Base-by-base conservation (phyloP, 2,329 filamentous ascomycete genomes). In the Whalleya microplaca region DNA sequence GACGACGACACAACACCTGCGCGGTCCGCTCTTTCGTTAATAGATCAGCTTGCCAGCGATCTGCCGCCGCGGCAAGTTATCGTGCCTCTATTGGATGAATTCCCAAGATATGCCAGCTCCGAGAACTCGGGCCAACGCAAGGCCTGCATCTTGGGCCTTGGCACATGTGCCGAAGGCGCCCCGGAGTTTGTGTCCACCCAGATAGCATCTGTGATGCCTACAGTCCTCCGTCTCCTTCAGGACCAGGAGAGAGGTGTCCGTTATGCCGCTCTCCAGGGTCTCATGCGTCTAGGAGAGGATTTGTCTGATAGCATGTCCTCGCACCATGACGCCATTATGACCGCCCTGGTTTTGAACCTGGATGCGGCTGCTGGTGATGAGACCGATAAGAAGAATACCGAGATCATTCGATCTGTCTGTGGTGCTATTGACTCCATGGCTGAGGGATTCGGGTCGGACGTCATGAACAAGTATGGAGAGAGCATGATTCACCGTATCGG, bases 171-270 rank as follows among this genome's bases (percentile, higher is more conserved):
- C 51, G 95, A 98, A 80, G 95, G 95, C 66, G 94, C 95, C 27
- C 95, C 95, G 16, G 95, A 99, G 74, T 99, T 98, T 76, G 92
- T 98, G 70, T 92, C 91, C 62, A 96, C 93, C 19, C 95, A 99
- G 76, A 85, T 98, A 61, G 83, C 89, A 69, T 84, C 89, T 64
- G 89, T 98, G 64, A 85, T 98, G 73, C 95, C 95, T 47, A 82
- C 91, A 66, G 87, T 98, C 56, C 82, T 97, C 55, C 87, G 86
- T 69, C 83, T 98, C 8, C 85, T 99, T 41, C 83, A 92, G 71
- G 95, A 99, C 71, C 80, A 84, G n/a, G 90, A 96, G 64, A 82
- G 86, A 65, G 87, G 87, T 66, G 95, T 99, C 56, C 87, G 95
- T 58, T 90, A 92, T 72, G 92, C 94, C 48, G 89, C 95, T 20